Conservation (phyloP, 2,329 filamentous ascomycete species). For the Penicillium sp. region DNA sequence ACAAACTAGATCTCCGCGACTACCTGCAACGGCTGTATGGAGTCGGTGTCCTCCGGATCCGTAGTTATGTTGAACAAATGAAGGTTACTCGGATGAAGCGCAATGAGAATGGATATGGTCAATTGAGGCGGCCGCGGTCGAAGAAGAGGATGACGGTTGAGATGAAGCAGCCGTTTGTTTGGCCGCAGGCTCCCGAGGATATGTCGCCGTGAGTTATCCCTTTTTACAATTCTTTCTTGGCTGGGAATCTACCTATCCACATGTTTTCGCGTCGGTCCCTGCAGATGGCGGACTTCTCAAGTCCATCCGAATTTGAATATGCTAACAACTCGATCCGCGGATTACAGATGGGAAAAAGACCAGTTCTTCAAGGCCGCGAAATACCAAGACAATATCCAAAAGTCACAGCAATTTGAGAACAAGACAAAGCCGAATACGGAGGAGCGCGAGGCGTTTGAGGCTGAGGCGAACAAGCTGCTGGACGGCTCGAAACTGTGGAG, state of each 20-base stretch:
- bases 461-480: slow-evolving; percentile 68
- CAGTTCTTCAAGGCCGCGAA: slow-evolving; percentile 60
- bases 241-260: neutral
- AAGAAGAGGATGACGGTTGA: slow-evolving; percentile 96
- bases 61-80: slow-evolving; percentile 78
- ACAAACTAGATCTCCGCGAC: slow-evolving; percentile 95
- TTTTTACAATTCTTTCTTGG: neutral
- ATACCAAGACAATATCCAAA: slow-evolving; percentile 48
- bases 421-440: slow-evolving; percentile 42
- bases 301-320: neutral
- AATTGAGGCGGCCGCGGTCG: slow-evolving; percentile 71
- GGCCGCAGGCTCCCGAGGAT: slow-evolving; percentile 73
- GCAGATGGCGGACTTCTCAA: neutral
- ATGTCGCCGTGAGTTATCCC: slow-evolving; percentile 57
- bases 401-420: slow-evolving; percentile 39
- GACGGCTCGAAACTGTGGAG: slow-evolving; percentile 66
- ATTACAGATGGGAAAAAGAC: slow-evolving; percentile 64
- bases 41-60: slow-evolving; percentile 73
- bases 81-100: slow-evolving; percentile 56
- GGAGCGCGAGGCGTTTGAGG: slow-evolving; percentile 55
- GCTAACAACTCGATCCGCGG: slow-evolving; percentile 21
- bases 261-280: slow-evolving; percentile 10
- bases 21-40: slow-evolving; percentile 89
- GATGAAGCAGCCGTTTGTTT: slow-evolving; percentile 84
- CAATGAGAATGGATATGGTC: slow-evolving; percentile 51